phyloP scores from a whole-genome alignment of 768 basidiomycete species.

The Tylopilus subfusipes region DNA sequence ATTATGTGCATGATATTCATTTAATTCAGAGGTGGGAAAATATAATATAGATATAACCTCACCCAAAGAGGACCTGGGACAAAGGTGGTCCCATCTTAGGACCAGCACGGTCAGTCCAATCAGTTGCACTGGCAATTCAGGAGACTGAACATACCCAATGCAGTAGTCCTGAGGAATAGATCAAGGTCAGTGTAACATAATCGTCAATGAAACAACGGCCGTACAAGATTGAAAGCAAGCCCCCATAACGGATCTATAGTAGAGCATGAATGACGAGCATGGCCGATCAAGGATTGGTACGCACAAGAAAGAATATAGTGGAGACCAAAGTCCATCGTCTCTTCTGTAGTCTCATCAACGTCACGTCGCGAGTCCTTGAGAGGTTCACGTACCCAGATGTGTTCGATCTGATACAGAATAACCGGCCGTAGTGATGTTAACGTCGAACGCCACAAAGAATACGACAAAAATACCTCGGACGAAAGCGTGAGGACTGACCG shows the following conservation, averaged over 20 bases:
- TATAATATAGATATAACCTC: no score
- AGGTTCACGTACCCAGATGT: constrained; percentile 6
- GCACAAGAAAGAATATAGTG: constrained; percentile 1
- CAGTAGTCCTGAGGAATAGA: not conserved
- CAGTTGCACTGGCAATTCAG: no score
- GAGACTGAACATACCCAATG: not conserved
- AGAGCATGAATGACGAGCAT: not conserved
- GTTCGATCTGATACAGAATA: not conserved
- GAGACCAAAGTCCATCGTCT: constrained; percentile 9
- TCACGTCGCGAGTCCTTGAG: not conserved
- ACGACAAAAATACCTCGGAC: constrained; percentile 1
- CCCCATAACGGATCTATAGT: constrained; percentile 12
- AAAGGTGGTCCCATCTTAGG: not conserved
- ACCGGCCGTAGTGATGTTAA: not conserved
- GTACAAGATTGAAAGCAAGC: constrained; percentile 1
- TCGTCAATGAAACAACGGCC: not conserved
- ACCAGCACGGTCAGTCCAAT: not conserved
- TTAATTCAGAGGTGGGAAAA: no score
- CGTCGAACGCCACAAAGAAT: not conserved
- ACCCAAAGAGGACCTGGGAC: constrained; percentile 6
- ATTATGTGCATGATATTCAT: no score
- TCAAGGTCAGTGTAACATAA: not conserved
- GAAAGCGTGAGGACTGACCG: constrained; percentile 6
- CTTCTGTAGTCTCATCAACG: not conserved
- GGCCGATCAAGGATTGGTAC: not conserved